Percentiles rank a stretch among this genome's conserved stretches.
phyloP scores from a whole-genome alignment of 179 eudicot species.

The Corrigiola litoralis region DNA sequence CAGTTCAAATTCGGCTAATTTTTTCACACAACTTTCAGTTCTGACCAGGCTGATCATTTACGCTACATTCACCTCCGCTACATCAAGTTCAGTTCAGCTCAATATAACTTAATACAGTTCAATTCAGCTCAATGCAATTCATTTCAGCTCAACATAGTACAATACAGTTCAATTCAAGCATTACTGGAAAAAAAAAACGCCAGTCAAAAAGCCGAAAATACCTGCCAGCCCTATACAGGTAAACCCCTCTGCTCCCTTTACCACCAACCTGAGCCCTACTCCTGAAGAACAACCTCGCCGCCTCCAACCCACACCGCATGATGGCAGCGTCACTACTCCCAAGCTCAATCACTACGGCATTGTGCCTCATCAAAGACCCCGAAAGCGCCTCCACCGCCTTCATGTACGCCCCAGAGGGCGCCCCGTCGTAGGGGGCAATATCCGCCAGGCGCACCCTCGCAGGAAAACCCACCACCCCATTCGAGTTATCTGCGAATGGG shows the following conservation, averaged over 20 bases:
- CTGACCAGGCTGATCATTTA: too few species aligned
- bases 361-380: constrained; percentile 58
- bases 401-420: constrained; percentile 40
- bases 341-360: constrained; percentile 68
- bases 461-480: constrained; percentile 15
- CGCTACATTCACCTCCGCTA: too few species aligned
- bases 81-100: too few species aligned
- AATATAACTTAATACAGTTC: too few species aligned
- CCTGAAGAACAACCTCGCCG: constrained; percentile 58
- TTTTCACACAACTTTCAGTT: too few species aligned
- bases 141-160: too few species aligned
- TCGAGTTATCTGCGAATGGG: background rate
- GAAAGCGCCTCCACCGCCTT: constrained; percentile 69
- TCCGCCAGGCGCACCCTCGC: constrained; percentile 57
- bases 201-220: constrained; percentile 10
- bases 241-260: constrained; percentile 48
- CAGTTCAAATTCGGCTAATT: too few species aligned
- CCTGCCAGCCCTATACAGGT: constrained; percentile 84
- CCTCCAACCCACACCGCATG: constrained; percentile 68
- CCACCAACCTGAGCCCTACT: constrained; percentile 32
- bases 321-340: constrained; percentile 56
- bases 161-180: too few species aligned
- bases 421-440: constrained; percentile 57
- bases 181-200: background rate
- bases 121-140: too few species aligned